Evolutionary conservation across 306 rosid genomes (phyloP).

Genomic region (Mucuna pruriens): DNA sequence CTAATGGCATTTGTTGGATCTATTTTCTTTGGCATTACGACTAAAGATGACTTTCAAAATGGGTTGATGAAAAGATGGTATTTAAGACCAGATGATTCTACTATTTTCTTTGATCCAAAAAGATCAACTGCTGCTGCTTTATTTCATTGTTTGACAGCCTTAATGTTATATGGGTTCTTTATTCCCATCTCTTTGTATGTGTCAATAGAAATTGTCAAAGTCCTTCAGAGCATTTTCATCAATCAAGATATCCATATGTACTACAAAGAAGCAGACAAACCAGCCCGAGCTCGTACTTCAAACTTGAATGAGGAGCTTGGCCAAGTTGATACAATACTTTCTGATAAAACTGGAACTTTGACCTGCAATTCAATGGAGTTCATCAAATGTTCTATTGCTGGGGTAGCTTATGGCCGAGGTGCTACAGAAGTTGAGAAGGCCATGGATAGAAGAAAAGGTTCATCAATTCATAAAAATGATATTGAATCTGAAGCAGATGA

Average conservation of each 20-base stretch:
- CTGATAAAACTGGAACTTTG: conserved; percentile 2
- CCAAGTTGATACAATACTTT: background rate
- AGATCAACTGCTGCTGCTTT: background rate
- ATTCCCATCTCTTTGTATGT: background rate
- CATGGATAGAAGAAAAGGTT: background rate
- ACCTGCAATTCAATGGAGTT: conserved; percentile 3
- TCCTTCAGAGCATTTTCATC: background rate
- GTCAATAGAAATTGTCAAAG: background rate
- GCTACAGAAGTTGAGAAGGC: background rate
- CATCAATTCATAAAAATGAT: background rate
- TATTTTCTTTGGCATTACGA: background rate
- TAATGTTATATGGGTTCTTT: background rate
- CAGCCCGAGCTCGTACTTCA: background rate
- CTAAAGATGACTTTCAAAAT: background rate
- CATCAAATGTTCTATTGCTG: background rate
- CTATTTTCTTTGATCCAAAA: background rate
- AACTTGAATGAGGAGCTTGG: background rate
- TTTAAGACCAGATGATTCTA: background rate
- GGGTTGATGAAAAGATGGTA: background rate
- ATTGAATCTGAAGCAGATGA: background rate
- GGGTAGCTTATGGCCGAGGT: background rate
- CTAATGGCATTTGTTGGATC: conserved; percentile 1
- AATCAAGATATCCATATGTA: conserved; percentile 2
- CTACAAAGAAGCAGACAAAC: background rate
- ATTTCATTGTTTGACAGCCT: background rate